Conservation (phyloP, 2,329 filamentous ascomycete species). For the Arthrobotrys megalospora region DNA sequence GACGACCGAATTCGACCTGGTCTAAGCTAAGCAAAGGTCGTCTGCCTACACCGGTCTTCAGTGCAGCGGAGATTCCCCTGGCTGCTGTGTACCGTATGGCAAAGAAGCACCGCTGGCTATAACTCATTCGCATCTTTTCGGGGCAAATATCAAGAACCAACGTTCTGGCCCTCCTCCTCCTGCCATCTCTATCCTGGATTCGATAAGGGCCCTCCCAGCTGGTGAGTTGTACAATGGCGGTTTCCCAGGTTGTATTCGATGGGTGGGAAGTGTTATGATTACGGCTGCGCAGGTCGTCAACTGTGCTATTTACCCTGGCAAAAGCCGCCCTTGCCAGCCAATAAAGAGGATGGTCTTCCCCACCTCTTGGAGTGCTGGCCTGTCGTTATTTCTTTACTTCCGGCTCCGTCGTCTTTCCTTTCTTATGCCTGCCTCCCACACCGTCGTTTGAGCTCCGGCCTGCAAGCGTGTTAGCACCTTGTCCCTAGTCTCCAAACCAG, state of each 20-base stretch:
- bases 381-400: slow-evolving; percentile 47
- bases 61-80: slow-evolving; percentile 42
- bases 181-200: slow-evolving; percentile 52
- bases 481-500: slow-evolving; percentile 57
- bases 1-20: neutral
- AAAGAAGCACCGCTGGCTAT: slow-evolving; percentile 31
- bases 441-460: slow-evolving; percentile 54
- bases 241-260: slow-evolving; percentile 51
- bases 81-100: slow-evolving; percentile 58
- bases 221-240: slow-evolving; percentile 57
- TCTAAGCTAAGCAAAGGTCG: neutral
- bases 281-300: slow-evolving; percentile 49
- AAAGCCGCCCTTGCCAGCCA: slow-evolving; percentile 47
- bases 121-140: slow-evolving; percentile 33
- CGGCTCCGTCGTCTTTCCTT: slow-evolving; percentile 58
- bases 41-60: slow-evolving; percentile 16
- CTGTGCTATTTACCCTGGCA: slow-evolving; percentile 49
- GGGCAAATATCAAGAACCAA: slow-evolving; percentile 15
- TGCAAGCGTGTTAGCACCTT: slow-evolving; percentile 58
- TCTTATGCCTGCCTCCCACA: slow-evolving; percentile 59
- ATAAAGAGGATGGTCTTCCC: slow-evolving; percentile 58
- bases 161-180: slow-evolving; percentile 51
- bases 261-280: slow-evolving; percentile 51
- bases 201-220: slow-evolving; percentile 42
- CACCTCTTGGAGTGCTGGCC: slow-evolving; percentile 55